Evolutionary conservation across 306 rosid genomes (phyloP), one percentile per base, ranked within the genome.

Genomic region (Malus fusca): DNA sequence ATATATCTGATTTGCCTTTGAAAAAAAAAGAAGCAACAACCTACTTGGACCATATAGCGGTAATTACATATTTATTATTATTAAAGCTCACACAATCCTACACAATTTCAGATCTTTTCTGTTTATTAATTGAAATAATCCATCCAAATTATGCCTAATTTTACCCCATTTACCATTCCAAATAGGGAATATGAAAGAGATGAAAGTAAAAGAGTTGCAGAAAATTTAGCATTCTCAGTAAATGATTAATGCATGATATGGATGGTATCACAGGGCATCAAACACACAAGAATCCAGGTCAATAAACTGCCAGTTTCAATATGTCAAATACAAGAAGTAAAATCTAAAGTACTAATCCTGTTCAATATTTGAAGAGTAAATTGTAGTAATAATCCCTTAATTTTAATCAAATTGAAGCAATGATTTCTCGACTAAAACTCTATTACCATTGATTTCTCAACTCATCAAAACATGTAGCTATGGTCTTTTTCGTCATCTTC

Each of bases 61-160:
- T 77, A 62, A 71, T 62, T 75, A 58, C 82, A 52, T 55, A 71
- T 84, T 80, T 5, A 52, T 71, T 5, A 52, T 71, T 11, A 8
- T 58, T 58, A 6, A 40, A 30, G 17, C 26, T 43, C 22, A 67
- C 68, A 37, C 19, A 21, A 62, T 31, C 13, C 70, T 42, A 43
- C 28, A 17, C 5, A 9, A 31, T 76, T 28, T 0, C 12, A 46
- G 4, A 4, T 19, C 14, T 58, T 8, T 56, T 26, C 21, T 43
- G 55, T 17, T 69, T 69, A 43, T 44, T 8, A 4, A 28, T 43
- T 23, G n/a, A 26, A 11, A 68, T 40, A 33, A 63, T 33, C 19
- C 6, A 48, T 14, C 23, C n/a, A 69, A 69, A 46, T 17, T 33
- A 33, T 42, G 10, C 69, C 44, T 17, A 33, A 10, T 14, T 48